Conservation (phyloP, 805 yeast species). For the Saccharomycopsis fibuligera region DNA sequence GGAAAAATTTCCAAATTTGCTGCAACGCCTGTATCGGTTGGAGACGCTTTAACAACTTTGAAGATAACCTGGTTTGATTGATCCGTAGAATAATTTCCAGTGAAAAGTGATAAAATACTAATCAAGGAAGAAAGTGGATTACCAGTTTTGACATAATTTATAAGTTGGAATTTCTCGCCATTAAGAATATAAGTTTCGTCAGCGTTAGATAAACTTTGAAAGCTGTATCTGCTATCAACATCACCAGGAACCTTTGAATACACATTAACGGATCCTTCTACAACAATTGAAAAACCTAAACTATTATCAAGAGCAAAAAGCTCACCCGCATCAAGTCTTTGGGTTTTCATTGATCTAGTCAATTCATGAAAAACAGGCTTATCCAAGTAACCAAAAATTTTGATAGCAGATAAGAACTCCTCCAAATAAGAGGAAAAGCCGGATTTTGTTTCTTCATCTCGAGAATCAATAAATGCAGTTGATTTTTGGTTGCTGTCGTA, state of each 20-base stretch:
- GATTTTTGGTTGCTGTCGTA: constrained; percentile 4
- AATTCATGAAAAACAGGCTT: constrained; percentile 86
- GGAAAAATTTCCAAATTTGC: constrained; percentile 8
- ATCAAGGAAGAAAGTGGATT: constrained; percentile 80
- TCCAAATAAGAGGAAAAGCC: constrained; percentile 67
- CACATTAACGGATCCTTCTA: constrained; percentile 83
- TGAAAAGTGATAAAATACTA: constrained; percentile 70
- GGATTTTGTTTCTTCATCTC: constrained; percentile 33
- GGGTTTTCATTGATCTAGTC: constrained; percentile 87
- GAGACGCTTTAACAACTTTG: neutral
- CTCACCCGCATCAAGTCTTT: constrained; percentile 72
- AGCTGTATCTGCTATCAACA: constrained; percentile 11
- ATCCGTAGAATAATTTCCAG: constrained; percentile 31
- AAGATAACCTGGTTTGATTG: constrained; percentile 3
- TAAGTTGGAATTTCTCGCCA: constrained; percentile 58
- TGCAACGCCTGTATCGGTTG: neutral
- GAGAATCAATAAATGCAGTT: constrained; percentile 11
- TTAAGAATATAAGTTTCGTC: constrained; percentile 43
- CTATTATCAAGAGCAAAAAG: constrained; percentile 64
- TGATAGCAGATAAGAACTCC: constrained; percentile 84
- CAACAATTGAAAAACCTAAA: constrained; percentile 85
- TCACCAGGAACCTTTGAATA: constrained; percentile 43
- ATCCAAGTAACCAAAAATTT: constrained; percentile 90
- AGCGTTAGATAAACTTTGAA: neutral
- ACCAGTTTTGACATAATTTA: constrained; percentile 78